Evolutionary conservation across 148 eudicot species (phyloP), one percentile per base, ranked within the genome.

Genomic region (Dianthus caryophyllus): DNA sequence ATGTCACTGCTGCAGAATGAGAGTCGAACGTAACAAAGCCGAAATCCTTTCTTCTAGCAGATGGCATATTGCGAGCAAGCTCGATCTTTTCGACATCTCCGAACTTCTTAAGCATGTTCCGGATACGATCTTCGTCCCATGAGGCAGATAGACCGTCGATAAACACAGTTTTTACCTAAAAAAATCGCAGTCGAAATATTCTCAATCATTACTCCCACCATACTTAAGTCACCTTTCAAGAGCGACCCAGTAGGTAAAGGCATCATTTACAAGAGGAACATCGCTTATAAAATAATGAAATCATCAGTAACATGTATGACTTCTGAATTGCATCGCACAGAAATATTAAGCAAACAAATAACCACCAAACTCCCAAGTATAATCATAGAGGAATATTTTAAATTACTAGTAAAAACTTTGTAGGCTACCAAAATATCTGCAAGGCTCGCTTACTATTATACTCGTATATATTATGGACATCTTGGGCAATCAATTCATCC

Each of bases 61-160:
- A 86, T 38, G 97, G 92, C 99, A 94, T 94, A 71, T 94, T 90
- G 27, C 99, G 90, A 67, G 99, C 99, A 70, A 94, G 99, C 78
- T 94, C 99, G 73, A 94, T 82, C 71, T 90, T 94, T 69, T 88
- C 96, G 69, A 94, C 70, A 44, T 79, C 71, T 54, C 99, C 99
- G 80, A 71, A 90, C 68, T 72, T 77, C 67, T 83, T 90, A 21
- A 94, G 92, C 71, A 88, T 77, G 13, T 78, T 78, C 33, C 86
- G 78, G n/a, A 94, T 90, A 71, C 77, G 83, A 69, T 80, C 88
- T 84, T 94, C 97, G 78, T 90, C 99, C 99, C 99, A 94, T 55
- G 97, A 84, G 69, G 96, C 84, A 78, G 82, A 86, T 52, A 94
- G 80, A 67, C 92, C 94, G 67, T 94, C 99, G 75, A 94, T 83